Percentiles rank a stretch among this genome's conserved stretches.
phyloP scores from a whole-genome alignment of 73 alveolate genomes.

The Breviolum minutum region DNA sequence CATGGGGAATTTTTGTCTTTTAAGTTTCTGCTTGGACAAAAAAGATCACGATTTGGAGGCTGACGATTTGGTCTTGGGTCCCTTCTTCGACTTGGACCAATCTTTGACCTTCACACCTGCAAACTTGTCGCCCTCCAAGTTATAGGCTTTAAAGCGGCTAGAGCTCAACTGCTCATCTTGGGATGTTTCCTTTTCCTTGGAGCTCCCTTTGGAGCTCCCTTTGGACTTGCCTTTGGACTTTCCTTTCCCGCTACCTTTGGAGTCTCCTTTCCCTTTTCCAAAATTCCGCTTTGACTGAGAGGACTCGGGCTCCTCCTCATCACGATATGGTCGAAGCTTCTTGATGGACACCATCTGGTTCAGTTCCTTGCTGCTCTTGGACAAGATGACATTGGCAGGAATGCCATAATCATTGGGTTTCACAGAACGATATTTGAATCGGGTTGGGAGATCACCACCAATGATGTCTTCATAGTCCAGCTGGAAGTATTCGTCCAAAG shows the following conservation, averaged over 20 bases:
- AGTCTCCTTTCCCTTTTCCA: not conserved
- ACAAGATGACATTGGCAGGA: conserved; percentile 98
- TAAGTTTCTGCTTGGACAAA: not conserved
- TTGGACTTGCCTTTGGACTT: not conserved
- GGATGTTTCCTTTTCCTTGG: not conserved
- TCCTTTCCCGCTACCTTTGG: not conserved
- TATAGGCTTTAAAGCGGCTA: conserved; percentile 55
- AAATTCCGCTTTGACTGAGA: not conserved
- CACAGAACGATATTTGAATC: conserved; percentile 98
- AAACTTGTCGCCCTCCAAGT: conserved; percentile 66
- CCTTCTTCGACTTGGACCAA: not conserved
- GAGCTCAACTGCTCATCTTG: conserved; percentile 47
- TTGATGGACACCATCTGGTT: conserved; percentile 98
- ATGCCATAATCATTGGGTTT: conserved; percentile 98
- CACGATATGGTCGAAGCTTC: conserved; percentile 96
- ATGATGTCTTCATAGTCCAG: conserved; percentile 98
- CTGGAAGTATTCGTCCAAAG: conserved; percentile 98
- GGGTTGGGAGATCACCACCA: conserved; percentile 98
- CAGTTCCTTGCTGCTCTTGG: conserved; percentile 97
- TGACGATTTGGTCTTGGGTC: not conserved
- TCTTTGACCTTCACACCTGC: conserved; percentile 37
- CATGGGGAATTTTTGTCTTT: too few species aligned
- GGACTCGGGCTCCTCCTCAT: not conserved
- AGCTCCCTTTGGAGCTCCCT: not conserved
- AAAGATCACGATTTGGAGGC: not conserved